Evolutionary conservation across 2,329 filamentous ascomycete species (phyloP).

Genomic region (Talaromyces sp.): DNA sequence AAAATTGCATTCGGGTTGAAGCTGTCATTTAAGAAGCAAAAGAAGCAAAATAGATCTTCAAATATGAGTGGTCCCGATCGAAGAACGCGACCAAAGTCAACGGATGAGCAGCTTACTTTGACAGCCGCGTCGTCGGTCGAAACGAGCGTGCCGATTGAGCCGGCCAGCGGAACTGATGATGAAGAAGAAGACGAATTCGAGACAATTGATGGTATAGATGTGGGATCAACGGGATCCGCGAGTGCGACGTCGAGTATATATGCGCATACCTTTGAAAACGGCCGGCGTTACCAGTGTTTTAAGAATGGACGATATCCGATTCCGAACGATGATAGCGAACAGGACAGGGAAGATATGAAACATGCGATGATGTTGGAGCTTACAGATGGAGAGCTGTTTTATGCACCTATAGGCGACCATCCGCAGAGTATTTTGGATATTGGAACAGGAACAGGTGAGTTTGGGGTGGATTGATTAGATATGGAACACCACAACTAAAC

Average conservation of each 20-base stretch:
- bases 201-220: constrained; percentile 5
- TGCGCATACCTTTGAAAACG: constrained; percentile 14
- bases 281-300: constrained; percentile 17
- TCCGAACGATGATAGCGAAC: constrained; percentile 18
- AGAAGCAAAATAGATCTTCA: background rate
- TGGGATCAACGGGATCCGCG: constrained; percentile 6
- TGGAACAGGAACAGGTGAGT: constrained; percentile 27
- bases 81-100: background rate
- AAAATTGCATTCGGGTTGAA: background rate
- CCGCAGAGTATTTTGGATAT: constrained; percentile 16
- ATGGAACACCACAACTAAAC: background rate
- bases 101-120: background rate
- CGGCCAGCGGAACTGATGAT: constrained; percentile 4
- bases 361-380: constrained; percentile 20
- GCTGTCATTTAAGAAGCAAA: background rate
- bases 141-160: constrained; percentile 5
- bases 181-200: constrained; percentile 17
- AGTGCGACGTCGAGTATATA: constrained; percentile 13
- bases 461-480: background rate
- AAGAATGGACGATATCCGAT: constrained; percentile 16
- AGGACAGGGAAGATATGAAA: constrained; percentile 17
- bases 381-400: constrained; percentile 12
- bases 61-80: background rate
- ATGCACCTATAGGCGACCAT: constrained; percentile 13
- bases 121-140: background rate